phyloP scores from a whole-genome alignment of 2,329 filamentous ascomycete genomes.

The Volutella citrinella region DNA sequence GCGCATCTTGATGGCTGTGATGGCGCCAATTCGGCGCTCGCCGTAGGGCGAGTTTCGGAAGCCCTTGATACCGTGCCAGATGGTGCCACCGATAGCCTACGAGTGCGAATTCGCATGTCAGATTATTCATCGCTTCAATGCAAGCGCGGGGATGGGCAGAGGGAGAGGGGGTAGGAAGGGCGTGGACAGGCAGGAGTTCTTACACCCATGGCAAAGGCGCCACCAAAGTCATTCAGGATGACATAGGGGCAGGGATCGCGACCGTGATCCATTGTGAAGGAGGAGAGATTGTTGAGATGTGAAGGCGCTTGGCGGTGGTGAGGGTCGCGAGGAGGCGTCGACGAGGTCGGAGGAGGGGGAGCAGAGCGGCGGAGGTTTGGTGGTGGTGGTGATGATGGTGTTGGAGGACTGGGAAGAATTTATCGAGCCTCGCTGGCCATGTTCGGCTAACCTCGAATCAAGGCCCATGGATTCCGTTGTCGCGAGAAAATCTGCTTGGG shows the following conservation, averaged over 20 bases:
- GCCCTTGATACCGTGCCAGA: slow-evolving; percentile 97
- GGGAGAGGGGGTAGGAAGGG: no score
- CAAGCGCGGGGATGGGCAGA: no score
- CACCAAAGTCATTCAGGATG: slow-evolving; percentile 94
- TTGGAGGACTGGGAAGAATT: no score
- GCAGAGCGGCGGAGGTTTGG: no score
- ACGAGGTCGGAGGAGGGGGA: slow-evolving; percentile 3
- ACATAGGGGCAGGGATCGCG: slow-evolving; percentile 97
- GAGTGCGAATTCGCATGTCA: neutral
- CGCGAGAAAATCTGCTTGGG: no score
- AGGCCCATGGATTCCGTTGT: no score
- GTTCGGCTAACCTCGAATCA: no score
- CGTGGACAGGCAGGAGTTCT: no score
- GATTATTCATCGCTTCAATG: no score
- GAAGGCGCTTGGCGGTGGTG: slow-evolving; percentile 7
- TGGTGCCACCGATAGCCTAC: slow-evolving; percentile 72
- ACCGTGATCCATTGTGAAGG: slow-evolving; percentile 79
- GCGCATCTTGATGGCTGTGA: slow-evolving; percentile 96
- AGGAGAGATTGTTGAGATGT: no score
- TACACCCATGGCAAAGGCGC: slow-evolving; percentile 96
- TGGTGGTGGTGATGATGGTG: no score
- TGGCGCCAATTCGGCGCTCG: slow-evolving; percentile 89
- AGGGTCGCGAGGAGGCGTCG: slow-evolving; percentile 3
- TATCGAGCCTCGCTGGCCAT: no score
- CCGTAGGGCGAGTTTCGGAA: slow-evolving; percentile 88